Evolutionary conservation across 2,329 filamentous ascomycete genomes (phyloP), one percentile per base, ranked within the genome.

Genomic region (Eutypa lata): DNA sequence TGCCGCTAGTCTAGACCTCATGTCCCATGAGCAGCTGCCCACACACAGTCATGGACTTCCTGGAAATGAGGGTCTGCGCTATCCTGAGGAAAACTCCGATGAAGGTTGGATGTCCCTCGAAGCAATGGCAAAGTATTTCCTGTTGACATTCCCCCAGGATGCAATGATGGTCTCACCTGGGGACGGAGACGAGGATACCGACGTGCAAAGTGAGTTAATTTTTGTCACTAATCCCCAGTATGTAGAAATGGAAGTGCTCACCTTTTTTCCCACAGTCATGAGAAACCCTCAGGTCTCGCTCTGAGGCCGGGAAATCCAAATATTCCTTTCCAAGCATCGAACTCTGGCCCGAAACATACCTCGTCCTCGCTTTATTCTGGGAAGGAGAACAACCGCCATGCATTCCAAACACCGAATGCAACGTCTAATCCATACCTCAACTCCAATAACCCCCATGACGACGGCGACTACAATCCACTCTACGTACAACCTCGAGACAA

Each of bases 261-360:
- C n/a, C n/a, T n/a, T n/a, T n/a, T n/a, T n/a, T n/a, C n/a, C n/a
- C n/a, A n/a, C n/a, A n/a, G n/a, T n/a, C n/a, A n/a, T 65, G 64
- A 71, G 19, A 65, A 61, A 18, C 59, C 75, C 33, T 71, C 71
- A 19, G 63, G 67, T 4, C 63, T 76, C 18, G 69, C 70, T 40
- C 59, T 73, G 21, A 60, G 65, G 53, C 62, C 65, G 33, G 66
- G 72, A 10, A 71, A 74, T 48, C 68, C 73, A 16, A 75, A 71
- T 53, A 57, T 73, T 31, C 61, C 61, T 24, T 65, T 67, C 47
- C 55, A 58, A 10, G 66, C 68, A 19, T 58, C 69, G 2, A 64
- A 57, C 8, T 53, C 60, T n/a, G 52, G 53, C 21, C 51, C 63
- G 22, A 70, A 68, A 35, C 58, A 55, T 53, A 60, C 65, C 8